Evolutionary conservation across 768 basidiomycete species (phyloP).

Genomic region (Naganishia onofrii): DNA sequence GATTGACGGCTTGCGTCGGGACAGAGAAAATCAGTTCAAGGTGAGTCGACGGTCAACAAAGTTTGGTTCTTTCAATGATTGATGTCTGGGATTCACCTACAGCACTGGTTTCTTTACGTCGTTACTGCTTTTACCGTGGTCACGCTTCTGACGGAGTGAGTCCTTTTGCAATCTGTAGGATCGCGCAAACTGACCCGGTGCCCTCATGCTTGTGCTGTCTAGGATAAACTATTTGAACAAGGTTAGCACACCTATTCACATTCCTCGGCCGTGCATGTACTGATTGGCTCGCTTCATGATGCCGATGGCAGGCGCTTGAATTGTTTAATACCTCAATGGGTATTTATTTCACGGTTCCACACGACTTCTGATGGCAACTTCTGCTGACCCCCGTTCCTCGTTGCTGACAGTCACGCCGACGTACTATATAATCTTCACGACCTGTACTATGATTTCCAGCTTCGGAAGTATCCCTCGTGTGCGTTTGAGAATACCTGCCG

Average conservation of each 20-base stretch:
- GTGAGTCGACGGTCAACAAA: not conserved
- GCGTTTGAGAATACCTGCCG: not conserved
- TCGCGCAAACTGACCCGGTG: not conserved
- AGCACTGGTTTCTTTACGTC: constrained; percentile 62
- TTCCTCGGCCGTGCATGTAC: not conserved
- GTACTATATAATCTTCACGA: constrained; percentile 56
- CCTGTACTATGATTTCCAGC: constrained; percentile 54
- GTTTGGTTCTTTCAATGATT: not conserved
- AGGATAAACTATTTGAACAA: constrained; percentile 96
- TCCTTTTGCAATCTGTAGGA: not conserved
- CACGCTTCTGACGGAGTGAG: constrained; percentile 65
- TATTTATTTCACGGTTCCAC: not conserved
- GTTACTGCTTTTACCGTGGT: constrained; percentile 75
- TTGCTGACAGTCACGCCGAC: constrained; percentile 40
- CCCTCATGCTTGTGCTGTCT: constrained; percentile 56
- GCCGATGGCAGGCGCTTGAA: constrained; percentile 66
- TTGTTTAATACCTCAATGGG: constrained; percentile 71
- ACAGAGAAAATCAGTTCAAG: constrained; percentile 66
- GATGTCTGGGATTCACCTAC: not conserved
- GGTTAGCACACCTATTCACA: not conserved
- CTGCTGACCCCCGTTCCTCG: not conserved
- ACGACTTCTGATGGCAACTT: not conserved
- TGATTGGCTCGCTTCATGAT: not conserved
- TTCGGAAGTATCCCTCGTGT: constrained; percentile 31
- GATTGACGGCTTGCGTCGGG: not conserved